Base-by-base conservation (phyloP, 2,329 filamentous ascomycete genomes). In the Cordyceps militaris region DNA sequence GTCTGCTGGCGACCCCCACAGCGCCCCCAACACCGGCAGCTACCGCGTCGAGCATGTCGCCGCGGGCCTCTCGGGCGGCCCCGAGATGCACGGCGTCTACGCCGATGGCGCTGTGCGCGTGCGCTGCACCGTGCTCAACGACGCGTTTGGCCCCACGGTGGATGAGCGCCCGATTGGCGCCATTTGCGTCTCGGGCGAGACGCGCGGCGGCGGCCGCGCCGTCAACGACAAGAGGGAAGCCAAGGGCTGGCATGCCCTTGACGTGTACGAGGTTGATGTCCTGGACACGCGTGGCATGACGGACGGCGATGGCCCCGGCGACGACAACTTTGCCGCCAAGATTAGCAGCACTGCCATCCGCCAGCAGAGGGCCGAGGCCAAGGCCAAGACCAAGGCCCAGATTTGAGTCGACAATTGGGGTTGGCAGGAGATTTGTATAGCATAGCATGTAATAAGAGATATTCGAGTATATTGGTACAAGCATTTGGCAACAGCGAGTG, bases 311-410 rank as follows among this genome's bases (percentile, higher is more conserved):
- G 58, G 43, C 0, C 43, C 69, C 64, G 40, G 16, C 3, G 24
- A 69, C 13, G 81, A 85, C 58, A 79, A 81, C 62, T 96, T 95
- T 71, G 83, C 86, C 26, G 81, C 82, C 61, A 97, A 97, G 74
- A 89, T 97, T 64, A 96, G 91, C 76, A 97, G 92, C 73, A 95
- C 92, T 1, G 88, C 88, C 59, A 96, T 96, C 64, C 78, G 87
- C 55, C 74, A 76, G 66, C 74, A 74, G 59, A 75, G 71, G 57
- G 76, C 77, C 0, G 67, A 72, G 58, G 66, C 69, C 1, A 66
- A 59, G 34, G 40, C 68, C 1, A 67, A 60, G 36, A 34, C 51
- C 11, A 62, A 59, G 24, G 48, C 43, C 0, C 4, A 51, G 26
- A 53, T 64, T 58, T 61, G 19, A 55, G 13, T 2, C 2, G 24